phyloP scores from a whole-genome alignment of 164 flowering plant species.

The Macadamia integrifolia region DNA sequence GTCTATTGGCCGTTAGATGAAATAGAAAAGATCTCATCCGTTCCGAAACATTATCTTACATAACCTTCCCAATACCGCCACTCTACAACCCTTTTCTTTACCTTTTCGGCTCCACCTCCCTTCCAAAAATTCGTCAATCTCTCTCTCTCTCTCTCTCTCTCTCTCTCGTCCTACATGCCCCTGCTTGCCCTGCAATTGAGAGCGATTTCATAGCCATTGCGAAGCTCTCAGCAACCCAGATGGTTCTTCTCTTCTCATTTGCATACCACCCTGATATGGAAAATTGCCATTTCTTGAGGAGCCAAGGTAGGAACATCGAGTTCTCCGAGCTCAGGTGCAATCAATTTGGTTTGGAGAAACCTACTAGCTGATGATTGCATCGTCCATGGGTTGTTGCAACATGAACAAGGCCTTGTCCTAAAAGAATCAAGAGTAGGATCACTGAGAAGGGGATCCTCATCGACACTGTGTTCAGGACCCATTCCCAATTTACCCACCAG shows the following conservation, averaged over 20 bases:
- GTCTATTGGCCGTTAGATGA: too few relatives aligned
- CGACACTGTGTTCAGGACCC: slow-evolving; percentile 17
- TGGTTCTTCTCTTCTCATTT: slow-evolving; percentile 20
- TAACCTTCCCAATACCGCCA: too few relatives aligned
- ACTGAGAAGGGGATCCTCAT: slow-evolving; percentile 22
- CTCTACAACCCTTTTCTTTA: too few relatives aligned
- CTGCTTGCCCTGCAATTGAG: too few relatives aligned
- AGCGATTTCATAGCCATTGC: background rate
- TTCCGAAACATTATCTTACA: too few relatives aligned
- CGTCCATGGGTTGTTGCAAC: slow-evolving; percentile 46
- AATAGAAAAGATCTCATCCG: too few relatives aligned
- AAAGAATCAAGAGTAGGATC: slow-evolving; percentile 15
- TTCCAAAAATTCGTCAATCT: too few relatives aligned
- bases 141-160: too few relatives aligned
- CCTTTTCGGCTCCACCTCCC: too few relatives aligned
- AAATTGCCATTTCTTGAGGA: slow-evolving; percentile 20
- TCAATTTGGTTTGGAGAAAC: slow-evolving; percentile 24
- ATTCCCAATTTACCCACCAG: slow-evolving; percentile 36
- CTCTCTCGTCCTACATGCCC: too few relatives aligned
- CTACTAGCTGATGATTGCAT: slow-evolving; percentile 26
- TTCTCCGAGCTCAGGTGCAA: slow-evolving; percentile 12
- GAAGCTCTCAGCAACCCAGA: slow-evolving; percentile 18
- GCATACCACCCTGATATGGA: background rate
- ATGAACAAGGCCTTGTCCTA: slow-evolving; percentile 36
- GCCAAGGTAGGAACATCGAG: slow-evolving; percentile 41